Conservation (phyloP, 805 yeast species). For the Candida tammaniensis region DNA sequence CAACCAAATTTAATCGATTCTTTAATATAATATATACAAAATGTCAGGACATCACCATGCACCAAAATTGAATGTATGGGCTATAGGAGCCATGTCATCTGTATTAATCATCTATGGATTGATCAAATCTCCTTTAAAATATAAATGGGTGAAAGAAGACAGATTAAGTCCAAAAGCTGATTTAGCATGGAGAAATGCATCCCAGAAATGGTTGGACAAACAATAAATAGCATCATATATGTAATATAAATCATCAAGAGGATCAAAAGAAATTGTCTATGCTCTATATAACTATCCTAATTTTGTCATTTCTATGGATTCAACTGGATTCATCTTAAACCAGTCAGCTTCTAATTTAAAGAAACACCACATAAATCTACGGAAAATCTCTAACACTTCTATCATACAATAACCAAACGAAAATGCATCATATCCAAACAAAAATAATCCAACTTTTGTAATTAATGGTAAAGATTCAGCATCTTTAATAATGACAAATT, state of each 20-base stretch:
- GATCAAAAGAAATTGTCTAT: too few species aligned
- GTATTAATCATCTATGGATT: constrained; percentile 33
- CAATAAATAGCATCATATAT: constrained; percentile 1
- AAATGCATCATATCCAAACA: constrained; percentile 38
- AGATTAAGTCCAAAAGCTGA: constrained; percentile 47
- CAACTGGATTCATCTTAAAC: constrained; percentile 22
- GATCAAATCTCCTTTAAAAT: constrained; percentile 43
- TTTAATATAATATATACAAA: background rate
- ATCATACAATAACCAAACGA: constrained; percentile 61
- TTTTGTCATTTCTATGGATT: constrained; percentile 8
- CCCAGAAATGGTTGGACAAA: constrained; percentile 42
- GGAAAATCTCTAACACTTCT: constrained; percentile 69
- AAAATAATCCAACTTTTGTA: constrained; percentile 22
- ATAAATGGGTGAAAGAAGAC: constrained; percentile 39
- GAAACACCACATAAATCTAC: constrained; percentile 90
- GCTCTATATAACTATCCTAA: constrained; percentile 5
- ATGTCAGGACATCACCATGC: constrained; percentile 27
- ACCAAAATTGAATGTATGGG: constrained; percentile 38
- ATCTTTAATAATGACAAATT: constrained; percentile 39
- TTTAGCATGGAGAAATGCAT: constrained; percentile 46
- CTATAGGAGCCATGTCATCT: constrained; percentile 42
- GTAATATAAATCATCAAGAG: background rate
- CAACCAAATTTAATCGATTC: constrained; percentile 12
- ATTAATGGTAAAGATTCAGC: constrained; percentile 16
- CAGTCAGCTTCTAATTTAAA: constrained; percentile 81